A percentile compares a stretch with the other conserved stretches of the same genome.
Conservation (phyloP, 306 rosid species). For the Malus asiatica region DNA sequence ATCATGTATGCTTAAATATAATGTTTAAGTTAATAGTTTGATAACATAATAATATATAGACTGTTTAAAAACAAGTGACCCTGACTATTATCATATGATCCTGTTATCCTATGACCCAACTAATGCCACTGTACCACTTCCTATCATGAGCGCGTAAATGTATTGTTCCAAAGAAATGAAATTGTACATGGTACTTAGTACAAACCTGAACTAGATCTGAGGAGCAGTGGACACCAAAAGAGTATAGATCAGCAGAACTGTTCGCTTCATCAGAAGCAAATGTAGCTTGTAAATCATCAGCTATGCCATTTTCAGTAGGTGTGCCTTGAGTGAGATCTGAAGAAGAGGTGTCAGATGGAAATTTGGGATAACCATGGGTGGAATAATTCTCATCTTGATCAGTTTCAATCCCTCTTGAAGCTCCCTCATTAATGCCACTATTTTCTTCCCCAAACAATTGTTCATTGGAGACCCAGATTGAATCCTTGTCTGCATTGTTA, state of each 20-base stretch:
- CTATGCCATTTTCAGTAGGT: slow-evolving; percentile 43
- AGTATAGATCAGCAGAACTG: slow-evolving; percentile 45
- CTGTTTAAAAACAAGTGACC: background rate
- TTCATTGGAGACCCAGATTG: slow-evolving; percentile 27
- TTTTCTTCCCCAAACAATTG: slow-evolving; percentile 33
- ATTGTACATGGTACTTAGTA: background rate
- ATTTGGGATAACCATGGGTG: slow-evolving; percentile 31
- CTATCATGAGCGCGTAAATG: background rate
- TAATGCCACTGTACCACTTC: background rate
- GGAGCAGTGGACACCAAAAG: slow-evolving; percentile 40
- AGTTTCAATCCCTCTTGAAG: slow-evolving; percentile 39
- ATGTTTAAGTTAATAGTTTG: background rate
- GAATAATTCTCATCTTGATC: slow-evolving; percentile 32
- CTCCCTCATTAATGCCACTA: slow-evolving; percentile 27
- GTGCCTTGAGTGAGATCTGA: slow-evolving; percentile 95
- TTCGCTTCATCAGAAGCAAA: slow-evolving; percentile 84
- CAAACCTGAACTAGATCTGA: slow-evolving; percentile 60
- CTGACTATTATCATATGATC: no score
- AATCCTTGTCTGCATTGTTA: slow-evolving; percentile 16
- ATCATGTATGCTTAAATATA: background rate
- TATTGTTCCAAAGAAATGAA: background rate
- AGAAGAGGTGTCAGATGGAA: slow-evolving; percentile 68
- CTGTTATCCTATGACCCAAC: no score
- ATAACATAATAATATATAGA: background rate
- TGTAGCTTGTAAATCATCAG: slow-evolving; percentile 62